Percentiles rank a stretch among this genome's conserved stretches.
Conservation (phyloP, 2,329 filamentous ascomycete genomes). For the Thelonectria blattea region DNA sequence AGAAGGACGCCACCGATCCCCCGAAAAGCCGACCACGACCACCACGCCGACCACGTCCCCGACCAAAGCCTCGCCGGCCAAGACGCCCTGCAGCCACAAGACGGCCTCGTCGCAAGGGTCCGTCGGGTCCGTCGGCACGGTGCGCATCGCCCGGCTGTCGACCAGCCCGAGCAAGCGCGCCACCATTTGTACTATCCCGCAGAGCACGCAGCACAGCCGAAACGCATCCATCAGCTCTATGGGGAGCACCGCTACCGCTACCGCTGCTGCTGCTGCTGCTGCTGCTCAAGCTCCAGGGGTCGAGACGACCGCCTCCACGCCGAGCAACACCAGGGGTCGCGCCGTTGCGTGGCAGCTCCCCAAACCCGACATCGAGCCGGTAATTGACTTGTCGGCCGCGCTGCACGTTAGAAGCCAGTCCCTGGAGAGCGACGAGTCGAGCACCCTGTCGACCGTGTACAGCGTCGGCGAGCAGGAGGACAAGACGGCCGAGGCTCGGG, state of each 20-base stretch:
- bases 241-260: slow-evolving; percentile 41
- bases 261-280: slow-evolving; percentile 41
- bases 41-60: slow-evolving; percentile 33
- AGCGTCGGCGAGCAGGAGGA: slow-evolving; percentile 58
- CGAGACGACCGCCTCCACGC: slow-evolving; percentile 42
- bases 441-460: slow-evolving; percentile 62
- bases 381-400: slow-evolving; percentile 25
- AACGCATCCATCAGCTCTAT: slow-evolving; percentile 42
- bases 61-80: slow-evolving; percentile 34
- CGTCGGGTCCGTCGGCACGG: slow-evolving; percentile 34
- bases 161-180: slow-evolving; percentile 40
- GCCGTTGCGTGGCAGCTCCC: slow-evolving; percentile 33
- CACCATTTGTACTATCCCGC: slow-evolving; percentile 28
- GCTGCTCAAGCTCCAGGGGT: slow-evolving; percentile 50
- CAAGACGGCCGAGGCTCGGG: slow-evolving; percentile 25
- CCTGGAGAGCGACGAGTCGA: slow-evolving; percentile 54
- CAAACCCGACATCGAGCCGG: slow-evolving; percentile 18
- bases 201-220: slow-evolving; percentile 28
- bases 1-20: slow-evolving; percentile 44
- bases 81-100: slow-evolving; percentile 42
- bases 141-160: slow-evolving; percentile 28
- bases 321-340: slow-evolving; percentile 46
- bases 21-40: slow-evolving; percentile 30
- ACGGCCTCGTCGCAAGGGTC: slow-evolving; percentile 23
- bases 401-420: slow-evolving; percentile 40